Conservation (phyloP, 441 rosid genomes). For the Omphalea diandra region DNA sequence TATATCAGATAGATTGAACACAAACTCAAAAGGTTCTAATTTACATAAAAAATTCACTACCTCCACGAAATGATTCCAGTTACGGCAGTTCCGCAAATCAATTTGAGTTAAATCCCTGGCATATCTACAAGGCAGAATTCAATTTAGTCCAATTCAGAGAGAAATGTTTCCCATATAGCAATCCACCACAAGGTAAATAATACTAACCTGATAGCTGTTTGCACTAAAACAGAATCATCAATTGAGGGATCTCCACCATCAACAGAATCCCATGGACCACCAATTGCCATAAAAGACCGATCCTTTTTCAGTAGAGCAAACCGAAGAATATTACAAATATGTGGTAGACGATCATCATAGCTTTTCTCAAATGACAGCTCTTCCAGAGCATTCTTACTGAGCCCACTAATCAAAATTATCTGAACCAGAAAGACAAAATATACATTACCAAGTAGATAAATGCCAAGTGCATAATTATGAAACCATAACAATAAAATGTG, state of each 20-base stretch:
- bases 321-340: constrained; percentile 81
- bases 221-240: constrained; percentile 73
- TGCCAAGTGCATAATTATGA: not conserved
- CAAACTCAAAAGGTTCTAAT: not conserved
- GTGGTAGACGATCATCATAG: constrained; percentile 73
- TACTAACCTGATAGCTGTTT: constrained; percentile 71
- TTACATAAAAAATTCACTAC: constrained; percentile 36
- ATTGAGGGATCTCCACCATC: constrained; percentile 80
- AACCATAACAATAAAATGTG: not conserved
- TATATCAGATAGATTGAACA: not conserved
- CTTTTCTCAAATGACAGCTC: constrained; percentile 74
- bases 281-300: constrained; percentile 73
- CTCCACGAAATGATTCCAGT: constrained; percentile 97
- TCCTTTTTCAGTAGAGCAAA: constrained; percentile 82
- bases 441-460: constrained; percentile 12
- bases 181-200: constrained; percentile 20
- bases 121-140: constrained; percentile 46
- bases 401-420: constrained; percentile 96
- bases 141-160: constrained; percentile 22
- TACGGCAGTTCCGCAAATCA: constrained; percentile 70
- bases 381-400: constrained; percentile 80
- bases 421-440: constrained; percentile 33
- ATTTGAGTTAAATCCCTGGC: constrained; percentile 68
- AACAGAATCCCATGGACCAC: constrained; percentile 76
- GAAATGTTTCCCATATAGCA: constrained; percentile 17